Percentiles rank a stretch among this genome's conserved stretches.
phyloP scores from a whole-genome alignment of 208 protist genomes.

The Acanthamoeba quina region DNA sequence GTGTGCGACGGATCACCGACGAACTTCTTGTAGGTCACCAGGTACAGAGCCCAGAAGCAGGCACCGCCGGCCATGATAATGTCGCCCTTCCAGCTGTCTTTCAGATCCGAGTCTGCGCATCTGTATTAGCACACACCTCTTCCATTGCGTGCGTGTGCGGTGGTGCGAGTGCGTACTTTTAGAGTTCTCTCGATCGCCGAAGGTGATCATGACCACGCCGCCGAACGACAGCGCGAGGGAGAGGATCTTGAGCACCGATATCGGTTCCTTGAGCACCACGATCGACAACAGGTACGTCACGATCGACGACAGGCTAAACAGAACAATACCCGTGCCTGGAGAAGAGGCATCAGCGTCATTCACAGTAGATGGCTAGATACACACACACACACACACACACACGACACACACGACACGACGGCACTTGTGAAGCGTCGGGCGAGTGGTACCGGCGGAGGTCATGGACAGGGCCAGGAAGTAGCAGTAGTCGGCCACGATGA shows the following conservation, averaged over 20 bases:
- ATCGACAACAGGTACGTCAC: conserved; percentile 31
- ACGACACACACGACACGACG: neutral
- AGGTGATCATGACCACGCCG: conserved; percentile 18
- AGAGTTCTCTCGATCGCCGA: neutral
- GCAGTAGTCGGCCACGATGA: conserved; percentile 12
- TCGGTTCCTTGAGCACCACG: conserved; percentile 7
- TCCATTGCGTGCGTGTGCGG: neutral
- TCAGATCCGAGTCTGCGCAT: neutral
- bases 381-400: no score
- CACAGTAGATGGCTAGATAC: no score
- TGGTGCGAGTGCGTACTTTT: neutral
- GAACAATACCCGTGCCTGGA: conserved; percentile 6
- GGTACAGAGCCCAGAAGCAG: conserved; percentile 25
- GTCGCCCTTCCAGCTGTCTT: conserved; percentile 42
- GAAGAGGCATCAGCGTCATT: neutral
- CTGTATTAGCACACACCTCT: neutral
- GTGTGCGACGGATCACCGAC: conserved; percentile 12
- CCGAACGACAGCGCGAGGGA: neutral
- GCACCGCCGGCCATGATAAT: conserved; percentile 10
- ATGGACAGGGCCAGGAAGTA: conserved; percentile 36
- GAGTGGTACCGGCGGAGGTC: neutral
- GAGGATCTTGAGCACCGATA: conserved; percentile 10
- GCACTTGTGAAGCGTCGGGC: no score
- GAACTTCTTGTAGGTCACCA: conserved; percentile 47
- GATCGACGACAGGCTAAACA: conserved; percentile 13